These are phyloP conservation scores for Globisporangium viniferum DNA, from an alignment of 352 stramenopile genomes.

Conservation along the genomic window DNA sequence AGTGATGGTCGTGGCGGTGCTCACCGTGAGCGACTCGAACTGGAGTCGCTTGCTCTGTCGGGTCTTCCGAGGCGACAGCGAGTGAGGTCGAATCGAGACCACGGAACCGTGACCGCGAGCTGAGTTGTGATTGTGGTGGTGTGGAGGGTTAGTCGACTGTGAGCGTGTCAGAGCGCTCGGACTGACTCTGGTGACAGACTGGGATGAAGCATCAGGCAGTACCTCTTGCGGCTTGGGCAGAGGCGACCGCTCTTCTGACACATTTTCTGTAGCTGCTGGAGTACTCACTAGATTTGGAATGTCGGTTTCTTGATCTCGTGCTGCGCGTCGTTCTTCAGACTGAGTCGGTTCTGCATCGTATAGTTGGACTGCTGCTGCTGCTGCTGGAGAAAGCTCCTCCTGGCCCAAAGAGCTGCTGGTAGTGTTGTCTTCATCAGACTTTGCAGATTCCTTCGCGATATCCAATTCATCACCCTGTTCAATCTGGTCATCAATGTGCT, in stretches of 20 bases:
- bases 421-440: neutral
- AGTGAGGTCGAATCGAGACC: constrained; percentile 11
- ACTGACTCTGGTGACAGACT: neutral
- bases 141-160: neutral
- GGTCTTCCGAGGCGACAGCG: constrained; percentile 5
- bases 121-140: neutral
- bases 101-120: constrained; percentile 2
- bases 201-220: neutral
- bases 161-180: neutral
- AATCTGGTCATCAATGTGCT: neutral
- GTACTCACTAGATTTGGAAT: neutral
- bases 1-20: neutral
- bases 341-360: neutral
- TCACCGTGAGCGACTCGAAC: constrained; percentile 1
- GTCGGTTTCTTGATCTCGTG: neutral
- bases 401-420: neutral
- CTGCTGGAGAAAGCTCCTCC: neutral
- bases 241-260: neutral
- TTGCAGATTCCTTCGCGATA: neutral
- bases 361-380: neutral
- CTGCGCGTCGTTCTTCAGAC: neutral
- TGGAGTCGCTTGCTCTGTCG: constrained; percentile 8
- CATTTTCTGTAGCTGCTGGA: neutral
- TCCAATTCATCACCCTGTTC: neutral
- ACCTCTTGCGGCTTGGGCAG: neutral